A percentile compares a stretch with the other conserved stretches of the same genome.
Conservation (phyloP, 2,329 filamentous ascomycete genomes). For the Penicillium sp. region DNA sequence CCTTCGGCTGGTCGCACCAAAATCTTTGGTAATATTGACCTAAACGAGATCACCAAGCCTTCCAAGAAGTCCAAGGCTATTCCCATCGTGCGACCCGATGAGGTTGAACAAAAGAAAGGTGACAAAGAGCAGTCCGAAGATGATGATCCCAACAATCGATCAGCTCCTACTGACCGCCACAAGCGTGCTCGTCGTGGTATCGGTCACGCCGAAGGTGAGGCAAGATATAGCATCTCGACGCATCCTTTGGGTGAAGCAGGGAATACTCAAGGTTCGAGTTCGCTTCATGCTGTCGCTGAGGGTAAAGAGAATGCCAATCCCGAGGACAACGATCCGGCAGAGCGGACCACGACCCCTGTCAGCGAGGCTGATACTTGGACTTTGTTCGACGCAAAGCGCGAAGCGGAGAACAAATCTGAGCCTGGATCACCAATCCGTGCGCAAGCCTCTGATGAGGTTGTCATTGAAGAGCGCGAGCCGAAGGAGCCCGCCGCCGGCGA, state of each 20-base stretch:
- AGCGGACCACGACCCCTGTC: constrained; percentile 30
- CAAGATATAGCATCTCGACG: constrained; percentile 62
- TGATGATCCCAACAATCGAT: constrained; percentile 60
- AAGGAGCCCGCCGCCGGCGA: constrained; percentile 10
- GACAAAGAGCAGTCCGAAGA: constrained; percentile 35
- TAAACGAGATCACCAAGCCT: constrained; percentile 61
- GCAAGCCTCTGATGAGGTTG: constrained; percentile 6
- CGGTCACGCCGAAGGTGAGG: constrained; percentile 67
- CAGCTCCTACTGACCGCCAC: constrained; percentile 63
- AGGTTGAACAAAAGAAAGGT: constrained; percentile 43
- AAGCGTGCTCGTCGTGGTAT: constrained; percentile 69
- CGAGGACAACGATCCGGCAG: constrained; percentile 36
- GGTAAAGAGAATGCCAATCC: constrained; percentile 39
- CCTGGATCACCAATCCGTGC: constrained; percentile 47
- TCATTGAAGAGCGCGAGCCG: constrained; percentile 13
- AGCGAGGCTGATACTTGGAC: constrained; percentile 50
- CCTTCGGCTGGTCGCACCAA: constrained; percentile 30
- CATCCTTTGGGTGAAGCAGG: constrained; percentile 34
- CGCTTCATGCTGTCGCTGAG: constrained; percentile 30
- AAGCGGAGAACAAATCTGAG: constrained; percentile 49
- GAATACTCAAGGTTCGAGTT: constrained; percentile 29
- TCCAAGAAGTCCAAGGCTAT: constrained; percentile 75
- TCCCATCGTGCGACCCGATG: constrained; percentile 69
- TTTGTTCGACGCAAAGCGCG: constrained; percentile 59
- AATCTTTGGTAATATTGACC: constrained; percentile 67